Conservation (phyloP, 2,329 filamentous ascomycete genomes). For the Calycina herbarum region DNA sequence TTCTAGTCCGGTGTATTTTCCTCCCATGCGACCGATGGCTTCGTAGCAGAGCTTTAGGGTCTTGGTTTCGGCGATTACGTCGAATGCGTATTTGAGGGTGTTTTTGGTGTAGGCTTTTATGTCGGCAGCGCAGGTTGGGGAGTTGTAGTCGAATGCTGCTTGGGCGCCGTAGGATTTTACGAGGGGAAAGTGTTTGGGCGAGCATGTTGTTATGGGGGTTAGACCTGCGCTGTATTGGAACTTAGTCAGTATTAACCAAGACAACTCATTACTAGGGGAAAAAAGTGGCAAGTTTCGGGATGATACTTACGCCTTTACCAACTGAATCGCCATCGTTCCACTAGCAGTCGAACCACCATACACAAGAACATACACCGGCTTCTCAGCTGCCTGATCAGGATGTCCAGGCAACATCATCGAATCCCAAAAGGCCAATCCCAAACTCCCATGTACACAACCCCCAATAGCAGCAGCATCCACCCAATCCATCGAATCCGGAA, state of each 20-base stretch:
- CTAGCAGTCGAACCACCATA: conserved; percentile 46
- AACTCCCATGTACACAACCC: conserved; percentile 14
- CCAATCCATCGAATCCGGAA: conserved; percentile 36
- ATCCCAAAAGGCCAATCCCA: conserved; percentile 28
- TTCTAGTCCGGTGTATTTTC: conserved; percentile 23
- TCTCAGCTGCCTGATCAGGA: conserved; percentile 40
- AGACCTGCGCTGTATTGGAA: not conserved
- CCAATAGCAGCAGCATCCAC: conserved; percentile 37
- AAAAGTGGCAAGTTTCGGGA: not conserved
- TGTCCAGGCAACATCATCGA: conserved; percentile 26
- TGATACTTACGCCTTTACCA: conserved; percentile 40
- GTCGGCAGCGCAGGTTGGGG: not conserved
- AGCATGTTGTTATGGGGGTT: conserved; percentile 5
- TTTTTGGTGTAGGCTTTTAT: not conserved
- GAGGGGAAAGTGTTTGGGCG: conserved; percentile 4
- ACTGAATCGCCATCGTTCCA: conserved; percentile 46
- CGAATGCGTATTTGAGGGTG: not conserved
- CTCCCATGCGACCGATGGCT: conserved; percentile 38
- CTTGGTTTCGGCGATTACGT: conserved; percentile 1
- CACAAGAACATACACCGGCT: conserved; percentile 40
- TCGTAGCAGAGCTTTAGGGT: conserved; percentile 40
- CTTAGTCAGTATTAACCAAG: not conserved
- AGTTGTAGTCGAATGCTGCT: conserved; percentile 1
- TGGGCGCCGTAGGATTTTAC: conserved; percentile 3
- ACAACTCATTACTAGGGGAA: not conserved